Evolutionary conservation across 108 stramenopile species (phyloP), one percentile per base, ranked within the genome.

Genomic region (Bacterosira constricta): DNA sequence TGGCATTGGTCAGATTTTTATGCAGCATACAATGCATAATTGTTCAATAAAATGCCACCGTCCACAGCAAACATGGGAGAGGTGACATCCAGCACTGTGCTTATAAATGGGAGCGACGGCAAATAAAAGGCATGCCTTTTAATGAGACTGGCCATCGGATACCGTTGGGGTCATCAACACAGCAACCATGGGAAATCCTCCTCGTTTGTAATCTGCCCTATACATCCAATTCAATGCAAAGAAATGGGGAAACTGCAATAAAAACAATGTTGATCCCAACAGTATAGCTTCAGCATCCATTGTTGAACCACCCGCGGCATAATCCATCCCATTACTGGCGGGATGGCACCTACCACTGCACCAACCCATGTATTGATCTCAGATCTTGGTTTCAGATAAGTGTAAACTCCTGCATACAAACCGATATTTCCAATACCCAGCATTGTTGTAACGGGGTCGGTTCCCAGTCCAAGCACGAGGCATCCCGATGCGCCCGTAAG

Each of bases 161-260:
- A 8, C 96, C 96, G 21, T 89, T 84, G 38, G 51, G 52, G 47
- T 95, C 94, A 41, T 84, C 85, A n/a, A n/a, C 20, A 63, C 66
- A 18, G 89, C 80, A 17, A 95, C 86, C 94, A 95, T 95, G 71
- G 82, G 20, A 62, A 80, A 93, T 1, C 88, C 90, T 8, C 90
- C 93, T 30, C 90, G 80, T 41, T 72, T 57, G 61, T 91, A 94
- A 79, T 94, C 93, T 0, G 72, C 69, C 6, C 96, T 81, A 82
- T 97, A 87, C 89, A 98, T 91, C 85, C 92, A 99, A 42, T 86
- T 81, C 6, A 99, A 85, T 0, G 99, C 97, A 75, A 97, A 98
- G 67, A 99, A 99, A 75, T 99, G 99, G 25, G 97, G 97, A 65
- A 99, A 95, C 79, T 99, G 99, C 99, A 97, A 99, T 30, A 97